Percentiles rank a stretch among this genome's conserved stretches.
phyloP scores from a whole-genome alignment of 768 basidiomycete genomes.

The Boletus coccyginus region DNA sequence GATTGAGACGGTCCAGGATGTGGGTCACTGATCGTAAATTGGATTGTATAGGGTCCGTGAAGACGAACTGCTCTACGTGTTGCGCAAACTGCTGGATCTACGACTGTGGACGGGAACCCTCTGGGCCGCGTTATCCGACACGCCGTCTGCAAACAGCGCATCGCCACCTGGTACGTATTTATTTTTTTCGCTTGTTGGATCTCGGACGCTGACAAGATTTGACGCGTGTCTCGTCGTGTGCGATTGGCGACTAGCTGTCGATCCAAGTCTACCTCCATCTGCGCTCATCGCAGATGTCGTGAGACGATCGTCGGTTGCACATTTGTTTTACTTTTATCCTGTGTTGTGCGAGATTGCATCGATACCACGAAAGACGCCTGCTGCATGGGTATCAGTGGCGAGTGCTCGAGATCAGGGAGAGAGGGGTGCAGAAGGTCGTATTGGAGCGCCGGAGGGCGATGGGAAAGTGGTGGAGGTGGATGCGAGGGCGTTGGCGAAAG shows the following conservation, averaged over 20 bases:
- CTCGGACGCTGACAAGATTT: background rate
- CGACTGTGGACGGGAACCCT: constrained; percentile 74
- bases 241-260: constrained; percentile 30
- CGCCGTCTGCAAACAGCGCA: constrained; percentile 52
- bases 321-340: constrained; percentile 86
- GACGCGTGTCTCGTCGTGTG: background rate
- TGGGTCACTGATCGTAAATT: background rate
- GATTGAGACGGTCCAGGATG: background rate
- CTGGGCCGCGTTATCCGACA: constrained; percentile 71
- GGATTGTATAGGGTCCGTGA: constrained; percentile 61
- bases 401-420: constrained; percentile 12
- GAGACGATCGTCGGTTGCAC: constrained; percentile 72
- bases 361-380: constrained; percentile 63
- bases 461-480: constrained; percentile 51
- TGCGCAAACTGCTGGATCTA: constrained; percentile 71
- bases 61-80: constrained; percentile 83
- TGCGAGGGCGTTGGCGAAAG: constrained; percentile 61
- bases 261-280: constrained; percentile 46
- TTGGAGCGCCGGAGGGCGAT: constrained; percentile 19
- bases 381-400: constrained; percentile 52
- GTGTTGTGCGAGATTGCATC: constrained; percentile 78
- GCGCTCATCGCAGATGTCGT: constrained; percentile 67
- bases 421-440: constrained; percentile 11
- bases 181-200: background rate
- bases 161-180: constrained; percentile 56